Percentiles rank a stretch among this genome's conserved stretches.
Conservation (phyloP, 2,329 filamentous ascomycete genomes). For the Basipetospora chlamydospora region DNA sequence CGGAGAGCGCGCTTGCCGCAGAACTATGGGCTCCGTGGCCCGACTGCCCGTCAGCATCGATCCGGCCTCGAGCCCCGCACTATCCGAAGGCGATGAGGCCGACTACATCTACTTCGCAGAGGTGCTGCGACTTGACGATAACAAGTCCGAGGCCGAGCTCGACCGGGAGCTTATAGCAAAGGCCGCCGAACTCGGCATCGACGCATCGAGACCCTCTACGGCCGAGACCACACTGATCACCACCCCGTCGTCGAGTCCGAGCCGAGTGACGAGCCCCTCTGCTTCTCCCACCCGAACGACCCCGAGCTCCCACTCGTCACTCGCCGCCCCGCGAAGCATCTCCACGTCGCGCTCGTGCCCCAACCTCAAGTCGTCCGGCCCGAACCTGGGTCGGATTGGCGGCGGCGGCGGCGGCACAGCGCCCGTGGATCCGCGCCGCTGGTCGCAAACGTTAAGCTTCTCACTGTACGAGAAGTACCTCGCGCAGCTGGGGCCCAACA, state of each 20-base stretch:
- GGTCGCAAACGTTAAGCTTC: constrained; percentile 26
- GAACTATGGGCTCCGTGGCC: too few species aligned
- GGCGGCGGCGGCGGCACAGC: too few species aligned
- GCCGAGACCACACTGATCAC: too few species aligned
- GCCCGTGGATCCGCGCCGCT: constrained; percentile 11
- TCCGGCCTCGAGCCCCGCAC: too few species aligned
- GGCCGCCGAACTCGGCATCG: constrained; percentile 22
- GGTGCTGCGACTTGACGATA: constrained; percentile 21
- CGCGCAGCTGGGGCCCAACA: constrained; percentile 25
- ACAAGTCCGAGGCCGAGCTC: constrained; percentile 22
- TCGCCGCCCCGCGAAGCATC: constrained; percentile 9
- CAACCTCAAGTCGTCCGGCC: too few species aligned
- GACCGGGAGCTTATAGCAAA: constrained; percentile 22
- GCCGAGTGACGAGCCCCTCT: constrained; percentile 26
- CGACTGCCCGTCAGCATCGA: too few species aligned
- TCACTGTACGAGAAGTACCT: constrained; percentile 38
- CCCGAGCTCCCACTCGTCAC: constrained; percentile 25
- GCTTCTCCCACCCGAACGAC: constrained; percentile 28
- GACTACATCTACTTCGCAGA: constrained; percentile 14
- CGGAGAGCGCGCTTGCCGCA: too few species aligned
- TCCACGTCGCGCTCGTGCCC: constrained; percentile 4
- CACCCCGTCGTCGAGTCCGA: constrained; percentile 21
- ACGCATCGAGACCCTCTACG: too few species aligned
- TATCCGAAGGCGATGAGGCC: not conserved
- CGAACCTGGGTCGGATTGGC: too few species aligned